Base-by-base conservation (phyloP, 768 basidiomycete genomes). In the Calocera cornea region DNA sequence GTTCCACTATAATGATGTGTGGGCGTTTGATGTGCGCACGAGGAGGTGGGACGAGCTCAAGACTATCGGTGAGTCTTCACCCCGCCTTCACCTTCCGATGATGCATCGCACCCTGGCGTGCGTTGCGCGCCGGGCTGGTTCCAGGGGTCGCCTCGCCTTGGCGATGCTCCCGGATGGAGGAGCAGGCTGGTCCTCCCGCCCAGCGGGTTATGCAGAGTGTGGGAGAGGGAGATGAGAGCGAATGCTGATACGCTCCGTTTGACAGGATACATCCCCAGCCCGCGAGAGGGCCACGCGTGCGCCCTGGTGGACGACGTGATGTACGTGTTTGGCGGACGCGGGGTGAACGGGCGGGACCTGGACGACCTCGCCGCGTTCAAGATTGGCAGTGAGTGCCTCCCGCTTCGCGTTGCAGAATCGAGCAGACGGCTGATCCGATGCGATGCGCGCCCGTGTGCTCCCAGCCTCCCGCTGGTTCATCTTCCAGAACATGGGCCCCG, bases 401-500 rank as follows among this genome's bases (percentile, higher is more conserved):
- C 34, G 24, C n/a, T n/a, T n/a, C n/a, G n/a, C n/a, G n/a, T n/a
- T n/a, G n/a, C n/a, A n/a, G n/a, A n/a, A n/a, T n/a, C n/a, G n/a
- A n/a, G n/a, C n/a, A n/a, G n/a, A n/a, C n/a, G n/a, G 40, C 68
- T 60, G 10, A 60, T 27, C 2, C 54, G 19, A 17, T 64, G 5
- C 49, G n/a, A n/a, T n/a, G n/a, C 27, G 24, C 27, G 31, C 64
- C 64, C 67, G 66, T n/a, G n/a, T n/a, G n/a, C n/a, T n/a, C n/a
- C n/a, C 60, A 29, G 11, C 19, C 49, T 54, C 34, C 74, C 83
- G 97, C 72, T 99, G 97, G 97, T 99, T 95, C 79, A 98, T 95
- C 92, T 99, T 99, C 81, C 94, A 97, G 77, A 97, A 97, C 74
- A 99, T 99, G 97, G 97, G 97, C 0, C 95, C 95, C 19, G 85